phyloP scores from a whole-genome alignment of 2,329 filamentous ascomycete species.

The Aspergillus nomiae region DNA sequence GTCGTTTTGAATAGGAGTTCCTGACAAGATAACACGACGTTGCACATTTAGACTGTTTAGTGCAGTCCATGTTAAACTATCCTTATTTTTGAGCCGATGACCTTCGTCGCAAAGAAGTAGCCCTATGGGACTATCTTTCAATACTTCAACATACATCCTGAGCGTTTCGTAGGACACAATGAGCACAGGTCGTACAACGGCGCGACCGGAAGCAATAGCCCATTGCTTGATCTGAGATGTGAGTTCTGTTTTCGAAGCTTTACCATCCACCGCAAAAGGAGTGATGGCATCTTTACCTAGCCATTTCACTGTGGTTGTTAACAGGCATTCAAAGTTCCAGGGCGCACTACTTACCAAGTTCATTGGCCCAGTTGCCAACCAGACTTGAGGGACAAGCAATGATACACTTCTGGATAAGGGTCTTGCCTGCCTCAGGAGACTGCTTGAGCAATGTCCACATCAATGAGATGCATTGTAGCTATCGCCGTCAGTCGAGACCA shows the following conservation, averaged over 20 bases:
- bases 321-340: conserved; percentile 4
- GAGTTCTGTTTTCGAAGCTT: conserved; percentile 91
- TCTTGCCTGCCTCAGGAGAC: conserved; percentile 89
- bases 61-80: conserved; percentile 91
- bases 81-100: conserved; percentile 93
- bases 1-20: conserved; percentile 97
- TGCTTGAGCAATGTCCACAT: conserved; percentile 98
- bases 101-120: conserved; percentile 95
- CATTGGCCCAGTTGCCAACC: conserved; percentile 97
- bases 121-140: conserved; percentile 87
- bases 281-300: conserved; percentile 86
- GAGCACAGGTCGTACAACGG: conserved; percentile 87
- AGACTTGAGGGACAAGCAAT: conserved; percentile 96
- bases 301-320: conserved; percentile 70
- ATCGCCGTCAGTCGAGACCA: conserved; percentile 22
- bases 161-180: conserved; percentile 98
- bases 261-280: conserved; percentile 95
- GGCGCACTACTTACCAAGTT: conserved; percentile 56
- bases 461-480: conserved; percentile 88
- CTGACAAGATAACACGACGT: conserved; percentile 89
- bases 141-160: conserved; percentile 83
- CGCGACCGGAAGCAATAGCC: conserved; percentile 87
- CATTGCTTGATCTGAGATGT: conserved; percentile 89
- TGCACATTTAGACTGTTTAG: conserved; percentile 88
- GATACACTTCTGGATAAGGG: conserved; percentile 93